Evolutionary conservation across 306 rosid species (phyloP).

Genomic region (Castanea crenata): DNA sequence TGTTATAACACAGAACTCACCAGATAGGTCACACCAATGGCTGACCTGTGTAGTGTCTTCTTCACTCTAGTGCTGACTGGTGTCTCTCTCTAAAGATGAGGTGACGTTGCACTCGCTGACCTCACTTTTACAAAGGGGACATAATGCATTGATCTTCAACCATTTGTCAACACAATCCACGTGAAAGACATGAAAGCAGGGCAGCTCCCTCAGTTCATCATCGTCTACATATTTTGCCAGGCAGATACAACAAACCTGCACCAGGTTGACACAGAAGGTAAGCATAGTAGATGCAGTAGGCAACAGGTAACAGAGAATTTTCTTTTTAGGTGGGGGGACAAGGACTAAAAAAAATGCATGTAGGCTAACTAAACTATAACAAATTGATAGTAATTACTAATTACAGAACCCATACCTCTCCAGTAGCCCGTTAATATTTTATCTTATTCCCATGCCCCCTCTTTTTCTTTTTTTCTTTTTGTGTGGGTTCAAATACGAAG

Average conservation of each 20-base stretch:
- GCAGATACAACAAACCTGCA: conserved; percentile 76
- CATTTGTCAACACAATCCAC: conserved; percentile 70
- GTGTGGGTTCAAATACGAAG: too few relatives aligned
- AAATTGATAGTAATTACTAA: neutral
- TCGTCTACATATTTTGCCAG: conserved; percentile 58
- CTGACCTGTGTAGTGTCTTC: neutral
- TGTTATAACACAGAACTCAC: neutral
- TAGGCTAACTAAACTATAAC: too few relatives aligned
- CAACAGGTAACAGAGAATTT: neutral
- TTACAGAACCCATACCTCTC: neutral
- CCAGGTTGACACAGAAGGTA: conserved; percentile 4
- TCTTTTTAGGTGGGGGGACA: neutral
- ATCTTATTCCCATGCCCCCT: too few relatives aligned
- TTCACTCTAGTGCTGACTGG: conserved; percentile 34
- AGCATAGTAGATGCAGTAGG: neutral
- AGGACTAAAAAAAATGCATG: too few relatives aligned
- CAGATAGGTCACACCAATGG: neutral
- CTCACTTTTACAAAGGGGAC: conserved; percentile 72
- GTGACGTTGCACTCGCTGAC: conserved; percentile 32
- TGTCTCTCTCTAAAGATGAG: conserved; percentile 36
- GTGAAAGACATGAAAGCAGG: conserved; percentile 69
- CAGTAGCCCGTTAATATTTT: too few relatives aligned
- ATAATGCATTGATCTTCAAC: conserved; percentile 72
- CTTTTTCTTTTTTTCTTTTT: too few relatives aligned
- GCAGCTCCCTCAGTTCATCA: conserved; percentile 69